Percentiles rank a stretch among this genome's conserved stretches.
Conservation (phyloP, 371 early-diverging fungal genomes). For the Mycotypha africana region DNA sequence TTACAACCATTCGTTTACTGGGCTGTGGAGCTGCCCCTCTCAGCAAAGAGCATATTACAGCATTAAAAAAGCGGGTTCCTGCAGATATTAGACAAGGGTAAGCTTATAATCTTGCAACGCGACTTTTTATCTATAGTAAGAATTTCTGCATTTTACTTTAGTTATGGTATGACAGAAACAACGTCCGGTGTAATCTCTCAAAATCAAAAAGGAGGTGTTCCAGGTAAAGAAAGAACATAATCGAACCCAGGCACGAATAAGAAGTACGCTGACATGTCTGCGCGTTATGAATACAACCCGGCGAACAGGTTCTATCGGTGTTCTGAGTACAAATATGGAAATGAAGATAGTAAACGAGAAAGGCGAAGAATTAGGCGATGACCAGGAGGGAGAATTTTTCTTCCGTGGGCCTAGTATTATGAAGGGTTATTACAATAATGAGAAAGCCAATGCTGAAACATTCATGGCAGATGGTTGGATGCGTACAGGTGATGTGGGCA, state of each 20-base stretch:
- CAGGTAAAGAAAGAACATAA: too few relatives aligned
- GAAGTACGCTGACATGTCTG: too few relatives aligned
- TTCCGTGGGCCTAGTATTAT: conserved; percentile 68
- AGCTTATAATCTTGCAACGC: too few relatives aligned
- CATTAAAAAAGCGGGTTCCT: conserved; percentile 46
- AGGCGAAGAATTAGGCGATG: conserved; percentile 48
- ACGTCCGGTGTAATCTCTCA: conserved; percentile 27
- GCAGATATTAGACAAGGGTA: conserved; percentile 61
- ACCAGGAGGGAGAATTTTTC: conserved; percentile 61
- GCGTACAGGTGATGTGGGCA: conserved; percentile 81
- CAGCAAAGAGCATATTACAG: conserved; percentile 48
- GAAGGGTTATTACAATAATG: conserved; percentile 68
- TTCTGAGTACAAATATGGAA: conserved; percentile 59
- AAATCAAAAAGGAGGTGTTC: conserved; percentile 5
- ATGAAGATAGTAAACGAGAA: conserved; percentile 62
- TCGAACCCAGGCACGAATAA: too few relatives aligned
- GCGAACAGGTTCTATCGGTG: conserved; percentile 60
- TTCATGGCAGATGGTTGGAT: conserved; percentile 72
- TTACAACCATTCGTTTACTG: conserved; percentile 56
- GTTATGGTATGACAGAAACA: conserved; percentile 75
- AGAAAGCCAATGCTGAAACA: conserved; percentile 59
- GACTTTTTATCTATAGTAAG: background rate
- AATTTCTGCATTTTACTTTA: too few relatives aligned
- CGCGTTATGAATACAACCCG: too few relatives aligned
- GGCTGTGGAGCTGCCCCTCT: conserved; percentile 85